Evolutionary conservation across 495 filamentous ascomycete species (phyloP), one percentile per base, ranked within the genome.

Genomic region (Podospora anserina): DNA sequence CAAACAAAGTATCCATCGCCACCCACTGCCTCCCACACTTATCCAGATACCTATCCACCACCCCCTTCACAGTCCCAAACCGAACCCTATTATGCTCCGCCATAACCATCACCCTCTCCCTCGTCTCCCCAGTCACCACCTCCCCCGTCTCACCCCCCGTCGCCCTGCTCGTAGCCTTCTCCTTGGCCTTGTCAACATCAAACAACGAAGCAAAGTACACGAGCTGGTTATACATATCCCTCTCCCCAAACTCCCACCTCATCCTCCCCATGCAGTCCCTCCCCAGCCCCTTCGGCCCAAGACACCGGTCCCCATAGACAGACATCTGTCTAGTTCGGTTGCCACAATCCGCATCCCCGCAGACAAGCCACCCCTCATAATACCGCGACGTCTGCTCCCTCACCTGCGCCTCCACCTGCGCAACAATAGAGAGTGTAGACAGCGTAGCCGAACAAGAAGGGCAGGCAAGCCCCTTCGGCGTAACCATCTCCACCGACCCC

Each of bases 11-110:
- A 79, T 94, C 93, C 95, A 98, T 99, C 67, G 91, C 91, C 65
- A 99, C 95, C 93, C 93, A 98, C 79, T 91, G 91, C 76, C 93
- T 83, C 44, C 96, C 95, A 83, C 93, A 97, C 83, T 93, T 95
- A 76, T 92, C 92, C 78, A 99, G 78, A 81, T 97, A 96, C 75
- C 79, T 88, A 68, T 92, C 92, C 13, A 96, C 93, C n/a, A 91
- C 88, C 1, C 83, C 85, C 80, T 85, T 89, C 60, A 93, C 81
- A 7, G 91, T 92, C 19, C 73, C 86, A 76, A 98, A 98, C 73
- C 92, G 78, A 44, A 81, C 82, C 34, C 90, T 81, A 77, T 98
- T 98, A 76, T 91, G 87, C 74, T 91, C 91, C 30, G 87, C 92
- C 71, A 97, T 83, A 44, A 88, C 88, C 15, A 83, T 78, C 34